These are phyloP conservation scores for Rehmannia glutinosa DNA, from an alignment of 257 asterid genomes.

Conservation along the genomic window DNA sequence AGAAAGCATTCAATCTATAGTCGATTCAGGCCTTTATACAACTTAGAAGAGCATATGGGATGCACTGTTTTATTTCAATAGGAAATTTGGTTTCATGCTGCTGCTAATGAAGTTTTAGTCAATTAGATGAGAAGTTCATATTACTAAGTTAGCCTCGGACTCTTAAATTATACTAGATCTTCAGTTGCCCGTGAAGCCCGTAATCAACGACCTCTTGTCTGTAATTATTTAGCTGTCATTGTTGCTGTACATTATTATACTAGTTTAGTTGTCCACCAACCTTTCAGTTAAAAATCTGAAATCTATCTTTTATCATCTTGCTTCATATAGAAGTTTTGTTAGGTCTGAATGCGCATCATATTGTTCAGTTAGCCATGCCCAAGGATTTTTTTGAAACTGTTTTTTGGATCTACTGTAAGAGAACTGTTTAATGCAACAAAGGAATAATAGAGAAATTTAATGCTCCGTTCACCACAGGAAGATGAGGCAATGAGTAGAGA, in stretches of 20 bases:
- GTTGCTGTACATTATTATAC: background rate
- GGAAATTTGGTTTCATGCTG: background rate
- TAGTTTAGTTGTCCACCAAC: background rate
- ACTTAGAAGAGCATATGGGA: background rate
- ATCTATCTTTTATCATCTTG: background rate
- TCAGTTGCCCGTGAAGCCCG: background rate
- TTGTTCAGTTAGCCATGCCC: background rate
- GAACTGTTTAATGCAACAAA: background rate
- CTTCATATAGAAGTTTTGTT: background rate
- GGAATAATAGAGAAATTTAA: background rate
- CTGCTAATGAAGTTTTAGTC: background rate
- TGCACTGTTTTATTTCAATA: background rate
- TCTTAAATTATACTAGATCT: background rate
- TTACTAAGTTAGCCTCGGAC: no score
- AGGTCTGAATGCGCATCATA: background rate
- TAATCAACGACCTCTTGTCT: background rate
- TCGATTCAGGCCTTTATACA: background rate
- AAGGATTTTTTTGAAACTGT: background rate
- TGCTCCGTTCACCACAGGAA: background rate
- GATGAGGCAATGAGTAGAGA: background rate
- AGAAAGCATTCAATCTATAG: background rate
- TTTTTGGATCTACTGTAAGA: background rate
- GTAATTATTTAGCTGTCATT: background rate
- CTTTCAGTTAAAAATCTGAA: background rate
- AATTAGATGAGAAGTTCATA: background rate